phyloP scores from a whole-genome alignment of 2,329 filamentous ascomycete species.

The Stemphylium vesicarium region DNA sequence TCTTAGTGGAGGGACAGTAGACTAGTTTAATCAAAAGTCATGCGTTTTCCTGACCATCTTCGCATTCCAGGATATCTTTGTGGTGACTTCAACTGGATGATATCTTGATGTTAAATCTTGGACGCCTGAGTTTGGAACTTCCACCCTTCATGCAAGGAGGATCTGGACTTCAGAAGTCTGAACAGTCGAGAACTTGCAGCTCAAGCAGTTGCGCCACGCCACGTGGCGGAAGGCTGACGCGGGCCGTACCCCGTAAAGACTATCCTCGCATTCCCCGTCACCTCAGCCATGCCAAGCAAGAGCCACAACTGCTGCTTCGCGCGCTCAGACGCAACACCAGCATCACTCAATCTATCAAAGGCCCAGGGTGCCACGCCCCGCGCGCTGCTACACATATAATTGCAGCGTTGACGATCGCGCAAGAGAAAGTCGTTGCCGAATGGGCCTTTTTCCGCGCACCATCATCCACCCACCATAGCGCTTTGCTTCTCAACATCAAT shows the following conservation, averaged over 20 bases:
- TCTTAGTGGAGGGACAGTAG: not conserved
- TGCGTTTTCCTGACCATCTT: not conserved
- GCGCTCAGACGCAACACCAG: not conserved
- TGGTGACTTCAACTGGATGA: too few species aligned
- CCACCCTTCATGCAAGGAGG: too few species aligned
- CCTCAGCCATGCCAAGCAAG: not conserved
- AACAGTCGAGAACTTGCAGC: too few species aligned
- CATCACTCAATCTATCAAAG: not conserved
- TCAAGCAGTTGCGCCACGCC: too few species aligned
- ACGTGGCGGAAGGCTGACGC: not conserved
- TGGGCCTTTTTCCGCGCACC: too few species aligned
- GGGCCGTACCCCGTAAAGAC: not conserved
- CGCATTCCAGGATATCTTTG: too few species aligned
- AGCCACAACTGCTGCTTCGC: not conserved
- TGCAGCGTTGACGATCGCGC: not conserved
- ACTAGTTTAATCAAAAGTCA: not conserved
- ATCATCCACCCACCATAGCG: too few species aligned
- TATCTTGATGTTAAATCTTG: too few species aligned
- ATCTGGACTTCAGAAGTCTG: too few species aligned
- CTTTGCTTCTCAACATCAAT: too few species aligned
- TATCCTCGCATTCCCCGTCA: not conserved
- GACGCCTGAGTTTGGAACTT: too few species aligned
- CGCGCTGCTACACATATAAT: not conserved
- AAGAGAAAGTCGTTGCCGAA: too few species aligned
- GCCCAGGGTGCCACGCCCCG: not conserved